Conservation (phyloP, 208 protist genomes). For the Entamoeba dispar region DNA sequence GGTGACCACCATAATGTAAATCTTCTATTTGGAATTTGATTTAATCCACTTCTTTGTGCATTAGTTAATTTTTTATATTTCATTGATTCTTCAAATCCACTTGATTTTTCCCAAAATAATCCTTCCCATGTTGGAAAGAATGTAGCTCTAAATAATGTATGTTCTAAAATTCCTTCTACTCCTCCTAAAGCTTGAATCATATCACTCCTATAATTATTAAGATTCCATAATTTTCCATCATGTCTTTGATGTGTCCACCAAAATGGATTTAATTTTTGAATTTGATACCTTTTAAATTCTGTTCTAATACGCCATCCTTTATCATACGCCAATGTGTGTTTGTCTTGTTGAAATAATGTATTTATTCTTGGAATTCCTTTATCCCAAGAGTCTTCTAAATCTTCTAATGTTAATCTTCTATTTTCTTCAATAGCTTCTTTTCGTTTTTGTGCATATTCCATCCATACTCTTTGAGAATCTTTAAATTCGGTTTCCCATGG, state of each 20-base stretch:
- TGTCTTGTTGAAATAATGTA: constrained; percentile 94
- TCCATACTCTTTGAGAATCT: constrained; percentile 96
- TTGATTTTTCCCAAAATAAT: constrained; percentile 96
- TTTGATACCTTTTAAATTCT: constrained; percentile 93
- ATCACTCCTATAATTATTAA: constrained; percentile 99
- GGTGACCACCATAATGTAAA: constrained; percentile 99
- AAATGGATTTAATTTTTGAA: constrained; percentile 90
- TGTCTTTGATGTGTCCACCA: constrained; percentile 96
- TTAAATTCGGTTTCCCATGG: constrained; percentile 97
- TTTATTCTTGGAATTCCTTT: constrained; percentile 97
- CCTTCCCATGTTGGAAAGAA: constrained; percentile 99
- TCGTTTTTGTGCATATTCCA: constrained; percentile 86
- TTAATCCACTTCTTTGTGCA: constrained; percentile 96
- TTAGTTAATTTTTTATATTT: constrained; percentile 82
- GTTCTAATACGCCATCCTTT: constrained; percentile 93
- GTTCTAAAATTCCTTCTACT: constrained; percentile 98
- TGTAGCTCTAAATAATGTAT: constrained; percentile 99
- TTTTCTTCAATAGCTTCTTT: constrained; percentile 86
- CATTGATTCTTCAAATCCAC: constrained; percentile 32
- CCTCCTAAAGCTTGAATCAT: constrained; percentile 99
- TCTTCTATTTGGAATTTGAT: constrained; percentile 98
- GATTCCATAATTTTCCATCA: constrained; percentile 98
- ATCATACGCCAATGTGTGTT: constrained; percentile 96
- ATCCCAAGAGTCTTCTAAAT: constrained; percentile 98
- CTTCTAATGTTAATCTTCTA: constrained; percentile 83